These are phyloP conservation scores for Spathaspora arborariae DNA, from an alignment of 805 yeast species.

Conservation along the genomic window DNA sequence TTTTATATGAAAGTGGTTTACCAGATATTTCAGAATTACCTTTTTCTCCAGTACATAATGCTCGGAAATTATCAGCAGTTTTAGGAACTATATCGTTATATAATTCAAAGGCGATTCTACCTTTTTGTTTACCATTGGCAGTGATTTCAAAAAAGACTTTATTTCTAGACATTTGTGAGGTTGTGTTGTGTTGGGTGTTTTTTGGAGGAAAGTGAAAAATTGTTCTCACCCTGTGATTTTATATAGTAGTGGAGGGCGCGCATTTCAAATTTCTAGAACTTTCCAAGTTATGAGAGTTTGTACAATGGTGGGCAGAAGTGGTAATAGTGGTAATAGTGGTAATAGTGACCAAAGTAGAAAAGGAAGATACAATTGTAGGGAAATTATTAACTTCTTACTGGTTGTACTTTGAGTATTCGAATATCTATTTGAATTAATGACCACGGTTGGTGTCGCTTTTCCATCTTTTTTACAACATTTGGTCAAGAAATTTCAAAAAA, in stretches of 20 bases:
- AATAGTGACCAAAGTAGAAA: no score
- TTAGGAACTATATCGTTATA: conserved; percentile 74
- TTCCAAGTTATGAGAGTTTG: background rate
- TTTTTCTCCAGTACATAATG: conserved; percentile 85
- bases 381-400: no score
- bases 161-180: conserved; percentile 20
- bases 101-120: conserved; percentile 77
- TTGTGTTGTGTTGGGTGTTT: no score
- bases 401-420: no score
- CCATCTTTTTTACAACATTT: no score
- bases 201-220: background rate
- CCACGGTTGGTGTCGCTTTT: no score
- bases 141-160: conserved; percentile 78
- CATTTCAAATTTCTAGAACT: background rate
- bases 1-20: conserved; percentile 68
- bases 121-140: conserved; percentile 64
- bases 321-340: no score
- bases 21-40: conserved; percentile 57
- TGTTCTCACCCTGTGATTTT: background rate
- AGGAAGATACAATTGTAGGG: no score
- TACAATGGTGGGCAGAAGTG: no score
- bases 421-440: no score
- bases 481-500: no score
- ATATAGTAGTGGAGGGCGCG: background rate
- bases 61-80: conserved; percentile 87